Evolutionary conservation across 2,329 filamentous ascomycete species (phyloP).

Genomic region (Monascus ruber): DNA sequence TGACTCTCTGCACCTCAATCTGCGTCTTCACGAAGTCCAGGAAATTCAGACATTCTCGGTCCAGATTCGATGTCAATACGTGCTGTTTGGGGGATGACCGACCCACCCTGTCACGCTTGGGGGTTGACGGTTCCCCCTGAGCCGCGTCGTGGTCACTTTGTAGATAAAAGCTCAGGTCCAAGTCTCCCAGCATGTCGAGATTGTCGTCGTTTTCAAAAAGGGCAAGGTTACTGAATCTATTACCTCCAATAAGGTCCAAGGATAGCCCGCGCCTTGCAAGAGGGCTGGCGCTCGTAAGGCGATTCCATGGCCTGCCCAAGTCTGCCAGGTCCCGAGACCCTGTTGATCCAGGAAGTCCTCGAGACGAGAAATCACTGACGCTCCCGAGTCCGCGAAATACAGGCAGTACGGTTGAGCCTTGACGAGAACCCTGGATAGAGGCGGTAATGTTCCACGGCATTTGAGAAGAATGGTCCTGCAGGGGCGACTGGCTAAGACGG

Average conservation of each 20-base stretch:
- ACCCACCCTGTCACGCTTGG: conserved; percentile 19
- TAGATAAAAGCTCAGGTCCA: conserved; percentile 22
- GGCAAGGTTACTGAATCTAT: conserved; percentile 12
- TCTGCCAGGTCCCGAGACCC: conserved; percentile 14
- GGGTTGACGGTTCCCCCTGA: background rate
- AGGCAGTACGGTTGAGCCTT: conserved; percentile 25
- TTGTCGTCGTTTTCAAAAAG: conserved; percentile 14
- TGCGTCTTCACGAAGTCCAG: conserved; percentile 45
- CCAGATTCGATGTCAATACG: conserved; percentile 42
- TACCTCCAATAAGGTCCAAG: conserved; percentile 15
- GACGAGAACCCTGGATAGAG: conserved; percentile 42
- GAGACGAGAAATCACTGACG: conserved; percentile 23
- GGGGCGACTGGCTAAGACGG: conserved; percentile 52
- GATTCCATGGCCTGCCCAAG: conserved; percentile 34
- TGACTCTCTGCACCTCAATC: conserved; percentile 23
- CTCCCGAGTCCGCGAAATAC: conserved; percentile 23
- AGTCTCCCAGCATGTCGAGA: conserved; percentile 11
- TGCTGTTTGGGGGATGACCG: conserved; percentile 24
- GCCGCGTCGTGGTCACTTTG: conserved; percentile 19
- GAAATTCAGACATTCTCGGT: conserved; percentile 52
- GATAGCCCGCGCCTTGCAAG: conserved; percentile 42
- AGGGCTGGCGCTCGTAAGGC: conserved; percentile 50
- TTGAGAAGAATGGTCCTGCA: conserved; percentile 56
- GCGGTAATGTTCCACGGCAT: conserved; percentile 59
- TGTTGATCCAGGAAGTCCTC: conserved; percentile 8